Evolutionary conservation across 257 asterid species (phyloP), one percentile per base, ranked within the genome.

Genomic region (Solanum raphanifolium): DNA sequence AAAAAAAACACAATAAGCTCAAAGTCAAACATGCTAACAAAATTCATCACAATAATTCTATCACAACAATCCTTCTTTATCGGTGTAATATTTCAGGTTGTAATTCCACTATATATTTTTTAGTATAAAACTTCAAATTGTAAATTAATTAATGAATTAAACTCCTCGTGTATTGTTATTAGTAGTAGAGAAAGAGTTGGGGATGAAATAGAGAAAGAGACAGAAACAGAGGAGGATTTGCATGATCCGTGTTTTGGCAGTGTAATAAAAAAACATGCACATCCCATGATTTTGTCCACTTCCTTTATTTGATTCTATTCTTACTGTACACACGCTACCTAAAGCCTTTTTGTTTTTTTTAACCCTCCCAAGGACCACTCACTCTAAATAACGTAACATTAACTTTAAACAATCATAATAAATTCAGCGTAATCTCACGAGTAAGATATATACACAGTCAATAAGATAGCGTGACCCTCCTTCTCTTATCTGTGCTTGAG

Each of bases 211-310:
- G 66, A 60, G 87, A 85, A 23, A 60, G 39, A 66, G 43, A 25
- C n/a, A 87, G 62, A 13, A 58, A 39, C 20, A 76, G 87, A 78
- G 39, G 65, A 82, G 86, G 93, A 91, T 86, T 88, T 90, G 95
- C 90, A 90, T 90, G 94, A 92, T 91, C 91, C 89, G 69, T 87
- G 55, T 78, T 87, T 90, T 34, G 38, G 90, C 87, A 88, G 87
- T 88, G 91, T 83, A 92, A 92, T 88, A 87, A 92, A 58, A 18
- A 58, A 92, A 89, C 94, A 94, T 94, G 95, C 93, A 90, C 86
- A 92, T 91, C 92, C 92, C 93, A 90, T 90, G 90, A 89, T 92
- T 86, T 86, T 93, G 94, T 92, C 93, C 86, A 87, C 91, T 89
- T 68, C 81, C 68, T 34, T 34, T 18, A 34, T 86, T 87, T 88